Percentiles rank a stretch among this genome's conserved stretches.
Evolutionary conservation across 805 yeast genomes (phyloP).

Genomic region (Starmerella sirachaensis): DNA sequence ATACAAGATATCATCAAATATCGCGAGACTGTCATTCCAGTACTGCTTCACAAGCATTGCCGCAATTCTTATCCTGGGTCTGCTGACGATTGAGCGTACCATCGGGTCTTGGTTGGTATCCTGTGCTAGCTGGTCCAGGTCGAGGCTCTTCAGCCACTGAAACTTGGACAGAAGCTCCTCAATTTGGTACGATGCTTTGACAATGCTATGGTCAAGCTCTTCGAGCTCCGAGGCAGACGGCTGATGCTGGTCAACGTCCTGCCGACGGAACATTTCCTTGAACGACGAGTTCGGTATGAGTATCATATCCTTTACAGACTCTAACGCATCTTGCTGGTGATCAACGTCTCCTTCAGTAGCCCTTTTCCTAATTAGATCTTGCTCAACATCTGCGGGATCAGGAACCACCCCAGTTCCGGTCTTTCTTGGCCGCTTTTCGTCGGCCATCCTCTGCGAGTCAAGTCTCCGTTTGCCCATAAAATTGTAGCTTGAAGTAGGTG

Average conservation of each 20-base stretch:
- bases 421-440: too few relatives aligned
- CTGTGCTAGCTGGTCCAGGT: slow-evolving; percentile 28
- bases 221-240: slow-evolving; percentile 22
- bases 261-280: slow-evolving; percentile 1
- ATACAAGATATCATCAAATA: slow-evolving; percentile 45
- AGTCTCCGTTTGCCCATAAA: too few relatives aligned
- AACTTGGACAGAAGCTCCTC: slow-evolving; percentile 42
- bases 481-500: too few relatives aligned
- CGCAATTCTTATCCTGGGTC: slow-evolving; percentile 48
- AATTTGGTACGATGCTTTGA: slow-evolving; percentile 41
- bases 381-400: too few relatives aligned
- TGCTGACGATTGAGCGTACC: slow-evolving; percentile 39
- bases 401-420: too few relatives aligned
- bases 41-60: slow-evolving; percentile 46
- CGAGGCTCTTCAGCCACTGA: slow-evolving; percentile 37
- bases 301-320: background rate
- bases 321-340: too few relatives aligned
- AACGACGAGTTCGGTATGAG: slow-evolving; percentile 10
- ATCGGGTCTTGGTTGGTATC: slow-evolving; percentile 31
- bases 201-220: slow-evolving; percentile 40
- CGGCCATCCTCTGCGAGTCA: too few relatives aligned
- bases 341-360: too few relatives aligned
- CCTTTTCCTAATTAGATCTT: too few relatives aligned
- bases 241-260: background rate
- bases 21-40: slow-evolving; percentile 35